phyloP scores from a whole-genome alignment of 2,329 filamentous ascomycete genomes.

The Cryphonectria carpinicola region DNA sequence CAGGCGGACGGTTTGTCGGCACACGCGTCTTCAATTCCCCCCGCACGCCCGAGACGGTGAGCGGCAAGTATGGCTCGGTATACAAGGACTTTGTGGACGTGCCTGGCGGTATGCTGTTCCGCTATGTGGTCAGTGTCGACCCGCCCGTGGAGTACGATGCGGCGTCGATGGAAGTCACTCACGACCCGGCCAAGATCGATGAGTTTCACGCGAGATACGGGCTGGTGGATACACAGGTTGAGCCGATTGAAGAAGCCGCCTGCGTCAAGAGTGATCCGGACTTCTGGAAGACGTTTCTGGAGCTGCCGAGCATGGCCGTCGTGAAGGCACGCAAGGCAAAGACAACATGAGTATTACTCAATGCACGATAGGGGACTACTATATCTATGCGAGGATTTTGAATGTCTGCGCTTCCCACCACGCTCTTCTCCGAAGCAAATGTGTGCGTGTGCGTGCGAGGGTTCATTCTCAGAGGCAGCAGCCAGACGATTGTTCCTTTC shows the following conservation, averaged over 20 bases:
- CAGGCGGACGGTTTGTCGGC: conserved; percentile 32
- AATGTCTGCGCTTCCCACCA: not conserved
- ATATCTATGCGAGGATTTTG: not conserved
- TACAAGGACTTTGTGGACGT: conserved; percentile 26
- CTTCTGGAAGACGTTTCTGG: conserved; percentile 21
- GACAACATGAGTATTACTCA: not conserved
- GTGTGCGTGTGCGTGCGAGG: not conserved
- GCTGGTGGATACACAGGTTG: conserved; percentile 20
- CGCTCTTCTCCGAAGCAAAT: not conserved
- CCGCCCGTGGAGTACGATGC: conserved; percentile 21
- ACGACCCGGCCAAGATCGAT: conserved; percentile 19
- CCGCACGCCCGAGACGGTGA: conserved; percentile 9
- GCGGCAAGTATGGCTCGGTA: conserved; percentile 19
- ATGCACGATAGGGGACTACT: not conserved
- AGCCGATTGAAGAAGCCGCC: conserved; percentile 10
- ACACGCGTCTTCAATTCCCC: conserved; percentile 25
- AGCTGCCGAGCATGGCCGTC: conserved; percentile 19
- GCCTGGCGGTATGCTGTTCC: conserved; percentile 22
- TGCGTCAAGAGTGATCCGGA: conserved; percentile 19
- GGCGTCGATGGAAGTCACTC: conserved; percentile 25
- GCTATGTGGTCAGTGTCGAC: conserved; percentile 16
- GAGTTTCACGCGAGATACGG: conserved; percentile 21
- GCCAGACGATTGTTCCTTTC: not conserved
- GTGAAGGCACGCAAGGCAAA: conserved; percentile 21
- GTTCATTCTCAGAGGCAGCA: not conserved